phyloP scores from a whole-genome alignment of 305 asterid genomes.

The Fraxinus baroniana region DNA sequence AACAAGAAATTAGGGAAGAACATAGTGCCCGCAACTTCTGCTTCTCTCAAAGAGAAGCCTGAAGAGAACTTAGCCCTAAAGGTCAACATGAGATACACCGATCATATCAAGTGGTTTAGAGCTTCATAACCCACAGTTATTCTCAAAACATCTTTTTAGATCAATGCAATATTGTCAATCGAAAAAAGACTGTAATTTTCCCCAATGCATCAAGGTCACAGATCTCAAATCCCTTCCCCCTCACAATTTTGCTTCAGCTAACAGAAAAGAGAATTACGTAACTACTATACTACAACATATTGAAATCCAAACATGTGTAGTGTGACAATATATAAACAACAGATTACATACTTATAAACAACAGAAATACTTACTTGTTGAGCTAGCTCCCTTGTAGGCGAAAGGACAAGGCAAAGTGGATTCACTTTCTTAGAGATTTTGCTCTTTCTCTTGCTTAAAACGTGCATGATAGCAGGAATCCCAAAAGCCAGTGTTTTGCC shows the following conservation, averaged over 20 bases:
- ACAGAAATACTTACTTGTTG: constrained; percentile 66
- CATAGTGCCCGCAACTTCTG: neutral
- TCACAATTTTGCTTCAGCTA: neutral
- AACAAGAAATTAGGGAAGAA: neutral
- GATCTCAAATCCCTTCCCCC: neutral
- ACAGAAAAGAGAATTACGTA: neutral
- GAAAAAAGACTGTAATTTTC: neutral
- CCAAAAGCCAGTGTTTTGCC: constrained; percentile 97
- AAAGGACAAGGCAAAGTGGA: constrained; percentile 80
- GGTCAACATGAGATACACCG: neutral
- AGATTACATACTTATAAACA: neutral
- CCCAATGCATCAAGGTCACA: neutral
- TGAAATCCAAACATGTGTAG: neutral
- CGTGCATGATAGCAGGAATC: constrained; percentile 86
- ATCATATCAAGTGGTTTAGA: neutral
- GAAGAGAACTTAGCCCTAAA: constrained; percentile 5
- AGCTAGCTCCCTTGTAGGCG: constrained; percentile 93
- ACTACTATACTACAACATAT: neutral
- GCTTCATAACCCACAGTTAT: neutral
- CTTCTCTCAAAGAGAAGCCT: neutral
- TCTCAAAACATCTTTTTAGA: neutral
- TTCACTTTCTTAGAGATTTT: constrained; percentile 44
- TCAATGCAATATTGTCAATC: neutral
- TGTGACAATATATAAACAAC: neutral
- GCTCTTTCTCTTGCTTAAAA: constrained; percentile 51